Conservation (phyloP, 1,139 yeast genomes). For the Tardiomyces digboiensis region DNA sequence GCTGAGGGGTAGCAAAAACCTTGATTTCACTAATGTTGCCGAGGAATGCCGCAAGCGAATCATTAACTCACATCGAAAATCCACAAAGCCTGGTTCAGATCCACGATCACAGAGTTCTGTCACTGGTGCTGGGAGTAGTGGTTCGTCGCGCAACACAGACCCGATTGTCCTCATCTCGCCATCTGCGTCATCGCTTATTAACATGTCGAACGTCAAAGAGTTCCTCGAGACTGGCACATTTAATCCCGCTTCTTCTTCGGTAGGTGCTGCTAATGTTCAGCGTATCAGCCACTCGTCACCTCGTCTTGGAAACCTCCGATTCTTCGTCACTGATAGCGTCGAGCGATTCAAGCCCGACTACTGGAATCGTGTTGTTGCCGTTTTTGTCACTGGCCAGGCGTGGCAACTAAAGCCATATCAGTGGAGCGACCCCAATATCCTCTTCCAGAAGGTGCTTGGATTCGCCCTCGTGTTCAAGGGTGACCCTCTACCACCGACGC, state of each 20-base stretch:
- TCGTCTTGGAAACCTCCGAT: conserved; percentile 39
- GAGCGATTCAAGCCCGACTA: conserved; percentile 92
- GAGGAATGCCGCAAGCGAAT: conserved; percentile 61
- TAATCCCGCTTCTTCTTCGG: conserved; percentile 41
- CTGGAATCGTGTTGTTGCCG: conserved; percentile 91
- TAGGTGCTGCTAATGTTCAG: conserved; percentile 41
- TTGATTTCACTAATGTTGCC: conserved; percentile 65
- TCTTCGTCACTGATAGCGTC: conserved; percentile 79
- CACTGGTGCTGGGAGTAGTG: conserved; percentile 3
- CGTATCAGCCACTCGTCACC: conserved; percentile 38
- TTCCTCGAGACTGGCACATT: conserved; percentile 75
- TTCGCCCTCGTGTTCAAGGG: conserved; percentile 69
- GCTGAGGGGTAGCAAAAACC: conserved; percentile 59
- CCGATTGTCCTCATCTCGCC: conserved; percentile 95
- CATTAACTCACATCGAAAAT: conserved; percentile 40
- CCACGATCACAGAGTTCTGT: conserved; percentile 3
- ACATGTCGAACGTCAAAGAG: conserved; percentile 71
- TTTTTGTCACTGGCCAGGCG: conserved; percentile 91
- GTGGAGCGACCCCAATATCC: conserved; percentile 66
- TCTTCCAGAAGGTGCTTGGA: conserved; percentile 82
- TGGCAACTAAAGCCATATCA: conserved; percentile 94
- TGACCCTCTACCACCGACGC: conserved; percentile 67
- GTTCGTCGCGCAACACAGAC: conserved; percentile 36
- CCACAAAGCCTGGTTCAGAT: not conserved
- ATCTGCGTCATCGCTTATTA: conserved; percentile 82